Base-by-base conservation (phyloP, 2,329 filamentous ascomycete species). In the Zymoseptoria tritici region DNA sequence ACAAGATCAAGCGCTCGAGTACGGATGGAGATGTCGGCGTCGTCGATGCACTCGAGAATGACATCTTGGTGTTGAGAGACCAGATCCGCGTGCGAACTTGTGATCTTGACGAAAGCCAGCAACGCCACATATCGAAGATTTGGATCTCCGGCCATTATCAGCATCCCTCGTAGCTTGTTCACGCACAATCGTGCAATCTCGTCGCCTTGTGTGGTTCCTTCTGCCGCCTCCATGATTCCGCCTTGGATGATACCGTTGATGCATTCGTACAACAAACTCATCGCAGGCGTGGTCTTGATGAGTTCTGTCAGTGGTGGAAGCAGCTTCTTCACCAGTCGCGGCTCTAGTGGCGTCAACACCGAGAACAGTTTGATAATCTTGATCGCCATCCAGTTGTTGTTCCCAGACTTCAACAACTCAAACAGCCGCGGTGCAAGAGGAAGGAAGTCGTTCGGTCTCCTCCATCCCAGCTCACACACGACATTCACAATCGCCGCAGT, bases 311-410 rank as follows among this genome's bases (percentile, higher is more conserved):
- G 78, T 16, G 94, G 94, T 7, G 93, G 91, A 29, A 97, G 78
- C 16, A 99, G 79, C 74, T 99, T 99, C 72, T 89, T 90, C 55
- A 96, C 89, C 8, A 99, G 80, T 58, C 94, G 85, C 13, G 94
- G 93, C 72, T 99, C 94, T 31, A 97, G 77, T 0, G 94, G 94
- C 2, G 92, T 97, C 62, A 99, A 78, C 1, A 91, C 95, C 51
- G 94, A 93, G 81, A 99, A 99, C 64, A 99, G 82, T 77, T 99
- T 99, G 74, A 99, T 97, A 63, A 99, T 85, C 74, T 99, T 99
- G 73, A 99, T 99, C 60, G 92, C 92, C 93, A 99, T 97, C 94
- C 94, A 99, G 75, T 99, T 99, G 75, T 99, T 97, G 46, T 89
- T 89, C 58, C 91, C 88, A 62, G 95, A 89, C 11, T 97, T 92